A percentile compares a stretch with the other conserved stretches of the same genome.
phyloP scores from a whole-genome alignment of 768 basidiomycete genomes.

The Tricholoma saponaceum region DNA sequence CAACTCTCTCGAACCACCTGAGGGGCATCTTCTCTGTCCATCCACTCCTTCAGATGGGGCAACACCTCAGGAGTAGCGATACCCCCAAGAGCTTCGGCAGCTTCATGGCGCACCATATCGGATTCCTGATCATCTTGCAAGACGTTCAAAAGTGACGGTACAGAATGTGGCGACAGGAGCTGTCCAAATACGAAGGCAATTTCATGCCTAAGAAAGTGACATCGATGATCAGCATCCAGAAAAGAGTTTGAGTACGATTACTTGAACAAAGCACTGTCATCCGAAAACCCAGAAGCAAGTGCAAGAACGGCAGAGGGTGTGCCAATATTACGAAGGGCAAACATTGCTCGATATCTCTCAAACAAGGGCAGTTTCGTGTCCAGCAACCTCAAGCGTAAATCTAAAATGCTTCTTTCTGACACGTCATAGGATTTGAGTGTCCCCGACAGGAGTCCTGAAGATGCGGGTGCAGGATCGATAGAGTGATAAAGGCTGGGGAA shows the following conservation, averaged over 20 bases:
- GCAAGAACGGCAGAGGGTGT: constrained; percentile 83
- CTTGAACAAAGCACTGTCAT: constrained; percentile 93
- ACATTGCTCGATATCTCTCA: constrained; percentile 97
- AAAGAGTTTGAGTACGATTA: constrained; percentile 30
- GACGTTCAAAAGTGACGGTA: constrained; percentile 78
- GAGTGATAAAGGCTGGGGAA: constrained; percentile 65
- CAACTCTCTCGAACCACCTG: constrained; percentile 93
- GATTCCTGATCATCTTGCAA: constrained; percentile 71
- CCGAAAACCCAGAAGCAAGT: constrained; percentile 85
- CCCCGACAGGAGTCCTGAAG: constrained; percentile 57
- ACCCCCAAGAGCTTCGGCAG: constrained; percentile 97
- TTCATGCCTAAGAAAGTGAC: constrained; percentile 67
- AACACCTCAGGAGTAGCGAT: constrained; percentile 93
- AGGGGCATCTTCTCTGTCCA: constrained; percentile 72
- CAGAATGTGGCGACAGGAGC: constrained; percentile 81
- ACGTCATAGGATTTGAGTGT: constrained; percentile 48
- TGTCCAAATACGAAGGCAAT: constrained; percentile 99
- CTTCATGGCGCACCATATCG: constrained; percentile 98
- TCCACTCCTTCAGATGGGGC: constrained; percentile 83
- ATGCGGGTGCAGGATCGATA: constrained; percentile 85
- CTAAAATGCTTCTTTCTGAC: constrained; percentile 42
- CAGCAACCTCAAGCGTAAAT: constrained; percentile 60
- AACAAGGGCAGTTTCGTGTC: constrained; percentile 72
- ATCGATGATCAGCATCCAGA: neutral
- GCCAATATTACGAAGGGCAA: constrained; percentile 92